Percentiles rank a stretch among this genome's conserved stretches.
Conservation (phyloP, 2,329 filamentous ascomycete genomes). For the Venturia oleaginea region DNA sequence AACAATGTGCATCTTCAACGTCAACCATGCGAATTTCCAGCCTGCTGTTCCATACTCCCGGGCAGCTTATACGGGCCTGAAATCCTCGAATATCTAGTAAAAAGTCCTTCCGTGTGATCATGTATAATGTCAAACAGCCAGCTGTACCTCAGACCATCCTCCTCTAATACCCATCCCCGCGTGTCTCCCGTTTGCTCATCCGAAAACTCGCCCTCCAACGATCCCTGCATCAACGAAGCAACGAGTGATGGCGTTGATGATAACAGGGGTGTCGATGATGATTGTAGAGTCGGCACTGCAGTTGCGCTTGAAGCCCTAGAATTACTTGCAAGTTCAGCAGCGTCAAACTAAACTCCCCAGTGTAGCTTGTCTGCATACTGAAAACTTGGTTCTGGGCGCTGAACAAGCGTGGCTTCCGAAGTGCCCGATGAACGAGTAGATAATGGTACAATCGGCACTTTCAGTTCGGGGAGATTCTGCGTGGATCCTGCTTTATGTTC, state of each 20-base stretch:
- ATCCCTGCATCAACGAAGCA: not conserved
- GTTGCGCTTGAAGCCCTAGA: not conserved
- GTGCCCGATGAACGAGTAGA: not conserved
- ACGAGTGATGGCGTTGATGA: not conserved
- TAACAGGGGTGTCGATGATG: not conserved
- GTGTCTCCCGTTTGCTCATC: not conserved
- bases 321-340: not conserved
- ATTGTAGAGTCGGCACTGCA: not conserved
- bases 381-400: not conserved
- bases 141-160: not conserved
- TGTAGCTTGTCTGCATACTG: not conserved
- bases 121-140: constrained; percentile 13
- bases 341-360: not conserved
- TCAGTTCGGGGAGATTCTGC: not conserved
- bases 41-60: not conserved
- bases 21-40: not conserved
- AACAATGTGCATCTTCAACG: not conserved
- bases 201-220: not conserved
- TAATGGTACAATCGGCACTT: not conserved
- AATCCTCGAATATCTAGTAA: constrained; percentile 4
- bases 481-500: not conserved
- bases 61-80: not conserved
- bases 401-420: not conserved
- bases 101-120: constrained; percentile 6
- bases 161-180: not conserved